Conservation (phyloP, 768 basidiomycete genomes). For the Pilatotrama ljubarskyi region DNA sequence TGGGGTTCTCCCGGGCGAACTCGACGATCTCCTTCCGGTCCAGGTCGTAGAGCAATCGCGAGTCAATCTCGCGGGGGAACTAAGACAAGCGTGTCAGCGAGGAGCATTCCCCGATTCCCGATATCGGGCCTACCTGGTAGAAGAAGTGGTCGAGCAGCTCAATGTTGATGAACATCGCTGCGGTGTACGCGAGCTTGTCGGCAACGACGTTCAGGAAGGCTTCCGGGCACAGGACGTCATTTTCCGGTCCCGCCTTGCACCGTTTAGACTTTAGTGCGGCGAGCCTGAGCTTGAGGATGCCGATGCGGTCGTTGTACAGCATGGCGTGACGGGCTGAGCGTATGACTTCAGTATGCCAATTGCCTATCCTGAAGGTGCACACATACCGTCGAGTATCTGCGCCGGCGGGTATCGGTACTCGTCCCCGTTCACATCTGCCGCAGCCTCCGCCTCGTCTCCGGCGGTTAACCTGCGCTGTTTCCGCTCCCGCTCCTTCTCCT, state of each 20-base stretch:
- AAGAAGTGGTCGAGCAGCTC: conserved; percentile 98
- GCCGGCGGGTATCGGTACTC: conserved; percentile 91
- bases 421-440: conserved; percentile 47
- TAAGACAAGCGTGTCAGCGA: conserved; percentile 32
- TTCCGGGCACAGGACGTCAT: conserved; percentile 91
- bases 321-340: conserved; percentile 87
- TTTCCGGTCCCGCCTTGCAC: conserved; percentile 85
- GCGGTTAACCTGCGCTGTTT: conserved; percentile 51
- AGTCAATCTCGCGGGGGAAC: conserved; percentile 98
- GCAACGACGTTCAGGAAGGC: conserved; percentile 96
- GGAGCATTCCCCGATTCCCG: background rate
- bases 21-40: conserved; percentile 85
- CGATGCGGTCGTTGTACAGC: conserved; percentile 79
- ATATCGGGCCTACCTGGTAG: conserved; percentile 71
- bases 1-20: conserved; percentile 95
- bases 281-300: conserved; percentile 82
- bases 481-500: conserved; percentile 72
- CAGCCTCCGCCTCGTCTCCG: conserved; percentile 38
- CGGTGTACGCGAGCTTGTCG: conserved; percentile 94
- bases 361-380: background rate
- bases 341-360: background rate
- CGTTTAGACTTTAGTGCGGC: conserved; percentile 86
- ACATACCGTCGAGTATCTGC: conserved; percentile 87
- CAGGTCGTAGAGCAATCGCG: conserved; percentile 89
- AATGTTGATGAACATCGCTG: conserved; percentile 98